Base-by-base conservation (phyloP, 441 rosid genomes). In the Macaranga tanarius region DNA sequence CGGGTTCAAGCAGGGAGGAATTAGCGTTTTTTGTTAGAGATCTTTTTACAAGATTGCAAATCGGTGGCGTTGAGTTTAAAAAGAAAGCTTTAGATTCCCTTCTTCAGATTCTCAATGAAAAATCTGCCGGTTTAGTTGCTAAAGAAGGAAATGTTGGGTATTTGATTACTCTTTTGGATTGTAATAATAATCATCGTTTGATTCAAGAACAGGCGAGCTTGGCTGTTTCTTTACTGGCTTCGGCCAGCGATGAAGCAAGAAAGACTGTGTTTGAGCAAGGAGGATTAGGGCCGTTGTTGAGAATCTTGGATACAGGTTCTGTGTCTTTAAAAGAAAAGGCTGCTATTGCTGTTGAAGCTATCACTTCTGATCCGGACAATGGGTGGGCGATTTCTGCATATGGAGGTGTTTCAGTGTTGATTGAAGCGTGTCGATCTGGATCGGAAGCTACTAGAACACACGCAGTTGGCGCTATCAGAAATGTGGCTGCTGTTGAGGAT, bases 61-160 rank as follows among this genome's bases (percentile, higher is more conserved):
- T 90, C 81, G 93, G 95, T 0, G 92, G 90, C 2, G 69, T 76
- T 6, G 97, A 92, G 84, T 90, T 90, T 79, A 92, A 92, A 75
- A 84, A 79, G 83, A 85, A 88, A 77, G 90, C 97, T 0, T 58
- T 92, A 0, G 93, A 88, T 38, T 92, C 95, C 15, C 90, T 92
- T 11, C 83, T 92, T 19, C 84, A 83, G 76, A 81, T 90, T 48
- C 84, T 92, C 16, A 79, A 85, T 19, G 87, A 82, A 71, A 92
- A 90, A 69, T 84, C 89, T 1, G 76, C 88, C 0, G 25, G 72
- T 65, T 47, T 90, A 70, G 83, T 92, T 42, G 90, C 89, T 25
- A 85, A 76, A 67, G 97, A 90, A 78, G 97, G 92, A 42, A 87
- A 89, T 42, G 54, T 90, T 31, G 86, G 89, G 25, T 90, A 84